Evolutionary conservation across 345 rosid genomes (phyloP), one percentile per base, ranked within the genome.

Genomic region (Isatis tinctoria): DNA sequence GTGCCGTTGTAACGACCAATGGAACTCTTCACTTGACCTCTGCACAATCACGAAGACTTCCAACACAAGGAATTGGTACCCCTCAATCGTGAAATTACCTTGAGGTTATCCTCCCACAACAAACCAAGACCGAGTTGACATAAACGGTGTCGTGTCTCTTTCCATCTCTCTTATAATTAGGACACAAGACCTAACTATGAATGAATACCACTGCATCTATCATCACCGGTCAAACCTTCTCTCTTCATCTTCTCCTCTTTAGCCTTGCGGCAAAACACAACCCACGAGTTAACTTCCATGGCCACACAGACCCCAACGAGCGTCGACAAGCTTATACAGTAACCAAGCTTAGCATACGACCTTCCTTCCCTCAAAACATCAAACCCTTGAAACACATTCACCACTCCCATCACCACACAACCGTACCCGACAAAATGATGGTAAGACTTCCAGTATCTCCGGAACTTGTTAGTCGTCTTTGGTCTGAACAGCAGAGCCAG

Each of bases 371-470:
- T 96, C 86, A 95, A 86, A 3, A 91, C 98, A 36, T 92, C 96
- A 11, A 92, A 90, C 36, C 99, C 99, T 53, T 95, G 96, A 60
- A 92, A 92, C 62, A 95, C 98, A 80, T 95, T 92, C 78, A 95
- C 98, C n/a, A 95, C 88, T 0, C 99, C 98, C 22, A 92, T 37
- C 48, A 95, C 97, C 33, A 95, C 97, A 13, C 98, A 90, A 6
- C 83, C 85, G 22, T 95, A 90, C 78, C 99, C 98, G 0, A 95
- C 98, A 74, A 92, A 87, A 80, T 95, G 98, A 81, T 95, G 97
- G 80, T 95, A 95, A 1, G 97, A 90, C 80, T 95, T 95, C 98
- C 99, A 95, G 12, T 95, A 90, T 67, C 86, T 95, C 70, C 99
- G 76, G 64, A 85, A 92, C 83, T 87, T 88, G 79, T 90, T 85